phyloP scores from a whole-genome alignment of 108 stramenopile genomes.

The Discostella stelligeroides region DNA sequence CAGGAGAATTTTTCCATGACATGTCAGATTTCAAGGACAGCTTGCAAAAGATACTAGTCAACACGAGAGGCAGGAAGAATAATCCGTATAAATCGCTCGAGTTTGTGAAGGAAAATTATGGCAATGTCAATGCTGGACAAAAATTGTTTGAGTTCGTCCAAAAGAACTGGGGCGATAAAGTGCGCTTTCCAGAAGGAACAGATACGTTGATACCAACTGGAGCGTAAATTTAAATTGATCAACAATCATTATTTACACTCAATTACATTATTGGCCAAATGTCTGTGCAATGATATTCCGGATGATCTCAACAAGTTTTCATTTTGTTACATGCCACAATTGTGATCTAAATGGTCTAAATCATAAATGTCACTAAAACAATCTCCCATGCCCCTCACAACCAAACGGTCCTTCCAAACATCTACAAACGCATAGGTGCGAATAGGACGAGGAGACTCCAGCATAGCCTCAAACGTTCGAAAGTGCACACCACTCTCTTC shows the following conservation, averaged over 20 bases:
- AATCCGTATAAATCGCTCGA: constrained; percentile 40
- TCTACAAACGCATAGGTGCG: constrained; percentile 78
- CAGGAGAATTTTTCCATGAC: constrained; percentile 53
- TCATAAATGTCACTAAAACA: constrained; percentile 74
- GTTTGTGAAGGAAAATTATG: constrained; percentile 31
- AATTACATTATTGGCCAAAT: too few relatives aligned
- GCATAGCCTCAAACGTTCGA: constrained; percentile 76
- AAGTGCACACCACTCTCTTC: constrained; percentile 80
- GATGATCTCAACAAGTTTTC: neutral
- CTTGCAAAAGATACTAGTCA: constrained; percentile 38
- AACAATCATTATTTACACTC: neutral
- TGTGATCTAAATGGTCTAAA: constrained; percentile 51
- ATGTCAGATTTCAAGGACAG: constrained; percentile 40
- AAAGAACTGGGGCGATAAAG: constrained; percentile 35
- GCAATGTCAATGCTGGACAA: constrained; percentile 27
- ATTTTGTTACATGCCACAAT: neutral
- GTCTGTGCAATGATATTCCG: neutral
- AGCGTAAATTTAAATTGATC: neutral
- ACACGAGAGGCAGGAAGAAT: constrained; percentile 26
- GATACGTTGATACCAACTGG: constrained; percentile 37
- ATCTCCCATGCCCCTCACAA: constrained; percentile 69
- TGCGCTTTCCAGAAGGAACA: constrained; percentile 36
- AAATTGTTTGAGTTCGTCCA: constrained; percentile 34
- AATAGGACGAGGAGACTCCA: constrained; percentile 69
- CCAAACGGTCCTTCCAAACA: constrained; percentile 63